phyloP scores from a whole-genome alignment of 2,329 filamentous ascomycete genomes.

The Albophoma yamanashiensis region DNA sequence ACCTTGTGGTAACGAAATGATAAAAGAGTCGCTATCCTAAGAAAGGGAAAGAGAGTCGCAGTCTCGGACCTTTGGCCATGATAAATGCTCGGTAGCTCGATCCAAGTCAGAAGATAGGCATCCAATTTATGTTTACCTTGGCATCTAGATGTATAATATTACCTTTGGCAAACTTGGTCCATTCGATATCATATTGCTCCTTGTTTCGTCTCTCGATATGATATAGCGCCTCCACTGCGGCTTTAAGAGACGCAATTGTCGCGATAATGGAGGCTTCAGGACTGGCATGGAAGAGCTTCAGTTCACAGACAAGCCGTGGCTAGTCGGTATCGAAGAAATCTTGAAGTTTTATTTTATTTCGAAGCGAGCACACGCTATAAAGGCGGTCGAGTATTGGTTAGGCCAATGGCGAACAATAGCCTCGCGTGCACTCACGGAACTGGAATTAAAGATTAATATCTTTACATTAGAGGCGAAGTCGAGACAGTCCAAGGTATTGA shows the following conservation, averaged over 20 bases:
- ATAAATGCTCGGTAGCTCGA: neutral
- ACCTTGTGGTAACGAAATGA: neutral
- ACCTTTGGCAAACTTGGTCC: too few species aligned
- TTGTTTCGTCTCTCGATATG: neutral
- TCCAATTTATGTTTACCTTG: neutral
- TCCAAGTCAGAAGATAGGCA: neutral
- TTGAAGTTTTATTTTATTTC: neutral
- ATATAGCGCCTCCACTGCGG: neutral
- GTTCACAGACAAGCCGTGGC: neutral
- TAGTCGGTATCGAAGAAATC: neutral
- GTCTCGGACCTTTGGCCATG: neutral
- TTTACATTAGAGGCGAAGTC: neutral
- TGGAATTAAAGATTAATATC: neutral
- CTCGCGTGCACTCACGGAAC: neutral
- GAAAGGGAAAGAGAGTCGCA: neutral
- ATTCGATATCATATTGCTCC: neutral
- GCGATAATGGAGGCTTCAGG: neutral
- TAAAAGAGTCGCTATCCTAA: neutral
- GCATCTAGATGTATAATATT: neutral
- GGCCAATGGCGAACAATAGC: neutral
- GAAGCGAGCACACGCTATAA: neutral
- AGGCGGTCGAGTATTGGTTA: neutral
- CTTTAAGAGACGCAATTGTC: neutral
- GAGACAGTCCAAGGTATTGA: neutral
- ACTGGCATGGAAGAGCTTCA: neutral